Evolutionary conservation across 768 basidiomycete species (phyloP), one percentile per base, ranked within the genome.

Genomic region (Hydnum rufescens): DNA sequence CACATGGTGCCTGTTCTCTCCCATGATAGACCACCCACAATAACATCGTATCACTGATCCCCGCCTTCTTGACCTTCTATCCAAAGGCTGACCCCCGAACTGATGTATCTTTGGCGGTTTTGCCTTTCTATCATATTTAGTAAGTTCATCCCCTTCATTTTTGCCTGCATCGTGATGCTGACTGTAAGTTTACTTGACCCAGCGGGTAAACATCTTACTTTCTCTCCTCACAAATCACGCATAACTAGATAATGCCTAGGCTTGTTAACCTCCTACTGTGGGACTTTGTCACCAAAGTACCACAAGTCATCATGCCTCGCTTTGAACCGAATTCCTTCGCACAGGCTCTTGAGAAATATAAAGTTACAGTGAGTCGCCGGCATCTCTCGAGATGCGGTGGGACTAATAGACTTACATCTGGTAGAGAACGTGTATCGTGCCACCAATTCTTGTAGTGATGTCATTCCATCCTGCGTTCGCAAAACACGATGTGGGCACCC

Each of bases 371-470:
- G 1, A 51, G 57, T 30, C 8, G 8, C 44, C 36, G 13, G 13
- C 4, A 22, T 30, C 16, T 28, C 49, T 23, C n/a, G 28, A 23
- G 4, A 2, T 23, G 3, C n/a, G 28, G 18, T 28, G n/a, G 26
- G 49, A 22, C 3, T 36, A 36, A 29, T 28, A 13, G 8, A 13
- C 36, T 13, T 18, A 23, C 34, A 51, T 46, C 22, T 47, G 34
- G n/a, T 8, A 4, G 29, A 5, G 49, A 13, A 55, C 73, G 0
- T 64, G 81, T 0, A 67, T 86, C 47, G 86, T 86, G 1, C 89
- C 89, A 1, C 88, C 90, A 0, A 77, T 95, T n/a, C 65, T 89
- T 8, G 77, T 93, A 13, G 71, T 76, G 1, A 69, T 95, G 39
- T 67, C 77, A 2, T 74, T 80, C 55, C 79, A 83, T 57, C 74